Evolutionary conservation across 176 grass and related monocot genomes (phyloP).

Genomic region (Ananas comosus): DNA sequence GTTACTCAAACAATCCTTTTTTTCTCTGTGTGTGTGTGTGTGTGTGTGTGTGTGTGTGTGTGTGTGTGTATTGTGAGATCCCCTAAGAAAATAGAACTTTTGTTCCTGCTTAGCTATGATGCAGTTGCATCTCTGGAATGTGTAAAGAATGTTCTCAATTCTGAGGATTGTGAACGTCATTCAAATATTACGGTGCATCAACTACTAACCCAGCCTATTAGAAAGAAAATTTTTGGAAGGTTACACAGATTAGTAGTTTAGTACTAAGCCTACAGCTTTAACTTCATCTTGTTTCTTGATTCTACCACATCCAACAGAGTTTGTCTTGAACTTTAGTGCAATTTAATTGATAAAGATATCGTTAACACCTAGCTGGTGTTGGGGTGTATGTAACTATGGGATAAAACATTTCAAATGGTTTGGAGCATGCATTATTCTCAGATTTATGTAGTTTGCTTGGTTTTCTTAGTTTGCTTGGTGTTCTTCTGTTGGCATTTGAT

Average conservation of each 20-base stretch:
- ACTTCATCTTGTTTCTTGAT: neutral
- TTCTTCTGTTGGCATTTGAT: slow-evolving; percentile 12
- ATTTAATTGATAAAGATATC: too few relatives aligned
- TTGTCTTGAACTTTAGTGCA: neutral
- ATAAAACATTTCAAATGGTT: neutral
- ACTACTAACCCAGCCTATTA: neutral
- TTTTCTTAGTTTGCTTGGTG: slow-evolving; percentile 8
- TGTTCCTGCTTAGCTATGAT: neutral
- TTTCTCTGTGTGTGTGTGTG: neutral
- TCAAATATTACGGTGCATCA: neutral
- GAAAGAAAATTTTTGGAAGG: neutral
- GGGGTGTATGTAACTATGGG: neutral
- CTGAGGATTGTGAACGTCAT: neutral
- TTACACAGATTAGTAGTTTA: neutral
- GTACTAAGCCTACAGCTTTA: neutral
- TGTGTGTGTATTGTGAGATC: neutral
- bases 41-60: neutral
- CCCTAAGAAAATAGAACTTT: neutral
- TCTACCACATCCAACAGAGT: neutral
- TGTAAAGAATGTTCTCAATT: neutral
- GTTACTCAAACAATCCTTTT: neutral
- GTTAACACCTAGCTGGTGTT: neutral
- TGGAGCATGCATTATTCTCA: too few relatives aligned
- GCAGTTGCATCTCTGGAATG: neutral
- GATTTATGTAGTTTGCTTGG: neutral